Conservation (phyloP, 768 basidiomycete genomes). For the Hypholoma fasciculare region DNA sequence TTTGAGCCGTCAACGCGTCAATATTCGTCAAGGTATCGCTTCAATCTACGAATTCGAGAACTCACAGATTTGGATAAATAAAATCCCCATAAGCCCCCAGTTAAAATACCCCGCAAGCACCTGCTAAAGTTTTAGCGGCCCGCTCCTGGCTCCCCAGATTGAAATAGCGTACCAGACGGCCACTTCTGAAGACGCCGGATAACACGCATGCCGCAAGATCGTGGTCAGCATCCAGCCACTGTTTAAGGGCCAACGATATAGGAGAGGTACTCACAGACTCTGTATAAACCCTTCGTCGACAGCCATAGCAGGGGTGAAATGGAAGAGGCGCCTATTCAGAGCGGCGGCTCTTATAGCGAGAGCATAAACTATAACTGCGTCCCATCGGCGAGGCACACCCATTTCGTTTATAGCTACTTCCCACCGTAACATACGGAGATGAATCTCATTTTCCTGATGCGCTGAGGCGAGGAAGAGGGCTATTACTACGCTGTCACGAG, state of each 20-base stretch:
- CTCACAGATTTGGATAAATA: constrained; percentile 21
- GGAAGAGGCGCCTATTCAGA: not conserved
- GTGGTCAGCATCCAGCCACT: not conserved
- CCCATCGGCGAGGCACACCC: not conserved
- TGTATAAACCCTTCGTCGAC: not conserved
- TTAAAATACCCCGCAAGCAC: constrained; percentile 23
- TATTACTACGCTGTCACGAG: not conserved
- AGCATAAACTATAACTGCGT: not conserved
- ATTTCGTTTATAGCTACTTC: not conserved
- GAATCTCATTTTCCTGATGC: not conserved
- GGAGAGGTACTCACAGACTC: constrained; percentile 10
- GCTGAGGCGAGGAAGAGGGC: not conserved
- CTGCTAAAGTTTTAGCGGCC: constrained; percentile 5
- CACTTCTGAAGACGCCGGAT: constrained; percentile 13
- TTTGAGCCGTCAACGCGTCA: constrained; percentile 1
- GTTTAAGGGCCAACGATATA: not conserved
- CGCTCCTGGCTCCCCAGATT: not conserved
- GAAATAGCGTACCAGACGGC: constrained; percentile 18
- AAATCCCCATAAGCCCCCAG: constrained; percentile 25
- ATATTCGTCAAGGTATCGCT: not conserved
- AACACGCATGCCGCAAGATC: not conserved
- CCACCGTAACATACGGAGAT: constrained; percentile 9
- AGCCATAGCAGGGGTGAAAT: not conserved
- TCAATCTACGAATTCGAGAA: not conserved
- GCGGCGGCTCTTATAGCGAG: not conserved